Percentiles rank a stretch among this genome's conserved stretches.
These are phyloP conservation scores for Russula vinacea DNA, from an alignment of 768 basidiomycete species.

Conservation along the genomic window DNA sequence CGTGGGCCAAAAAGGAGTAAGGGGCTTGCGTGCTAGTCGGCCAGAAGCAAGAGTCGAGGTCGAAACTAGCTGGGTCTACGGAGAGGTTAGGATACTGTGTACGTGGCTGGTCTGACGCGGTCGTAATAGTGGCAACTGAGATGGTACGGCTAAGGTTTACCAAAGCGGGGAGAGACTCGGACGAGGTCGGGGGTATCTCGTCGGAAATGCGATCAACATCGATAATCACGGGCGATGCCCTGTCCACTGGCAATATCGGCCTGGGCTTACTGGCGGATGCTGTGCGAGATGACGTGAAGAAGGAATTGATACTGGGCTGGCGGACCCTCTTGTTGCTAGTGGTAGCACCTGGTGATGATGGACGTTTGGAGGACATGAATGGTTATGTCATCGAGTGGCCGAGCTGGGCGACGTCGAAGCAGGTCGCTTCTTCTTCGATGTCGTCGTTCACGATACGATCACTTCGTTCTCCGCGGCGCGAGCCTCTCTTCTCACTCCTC, in stretches of 20 bases:
- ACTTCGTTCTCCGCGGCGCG: conserved; percentile 27
- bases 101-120: conserved; percentile 5
- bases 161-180: neutral
- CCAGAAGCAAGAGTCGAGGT: conserved; percentile 46
- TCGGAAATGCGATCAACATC: conserved; percentile 38
- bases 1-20: conserved; percentile 67
- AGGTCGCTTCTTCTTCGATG: conserved; percentile 5
- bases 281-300: conserved; percentile 21
- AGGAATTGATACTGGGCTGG: conserved; percentile 23
- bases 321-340: conserved; percentile 11
- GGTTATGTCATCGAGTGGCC: conserved; percentile 20
- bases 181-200: conserved; percentile 6
- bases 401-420: conserved; percentile 4
- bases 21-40: conserved; percentile 44
- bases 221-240: conserved; percentile 32
- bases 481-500: neutral
- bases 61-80: conserved; percentile 50
- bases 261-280: conserved; percentile 1
- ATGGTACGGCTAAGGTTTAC: neutral
- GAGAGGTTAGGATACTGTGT: conserved; percentile 39
- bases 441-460: conserved; percentile 5
- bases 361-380: conserved; percentile 20
- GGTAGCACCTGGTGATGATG: conserved; percentile 14
- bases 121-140: neutral
- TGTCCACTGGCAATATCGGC: conserved; percentile 15